Evolutionary conservation across 805 yeast genomes (phyloP).

Genomic region (Lachancea sp.): DNA sequence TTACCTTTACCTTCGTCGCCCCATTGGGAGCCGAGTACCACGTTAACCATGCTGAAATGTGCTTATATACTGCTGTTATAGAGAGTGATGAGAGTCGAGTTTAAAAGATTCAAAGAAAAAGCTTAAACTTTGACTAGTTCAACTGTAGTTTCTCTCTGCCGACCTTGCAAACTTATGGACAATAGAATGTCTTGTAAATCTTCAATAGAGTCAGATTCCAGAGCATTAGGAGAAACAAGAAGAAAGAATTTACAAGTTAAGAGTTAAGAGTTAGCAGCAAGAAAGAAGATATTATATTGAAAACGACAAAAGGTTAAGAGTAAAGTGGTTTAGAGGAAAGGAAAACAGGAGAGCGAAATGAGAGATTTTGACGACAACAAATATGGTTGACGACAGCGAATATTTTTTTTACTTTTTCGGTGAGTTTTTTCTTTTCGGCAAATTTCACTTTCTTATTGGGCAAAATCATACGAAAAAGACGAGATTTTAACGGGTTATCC

Average conservation of each 20-base stretch:
- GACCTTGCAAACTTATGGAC: background rate
- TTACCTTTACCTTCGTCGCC: slow-evolving; percentile 99
- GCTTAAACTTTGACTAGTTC: background rate
- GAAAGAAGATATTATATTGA: too few species aligned
- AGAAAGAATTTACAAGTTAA: background rate
- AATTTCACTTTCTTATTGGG: too few species aligned
- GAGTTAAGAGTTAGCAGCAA: too few species aligned
- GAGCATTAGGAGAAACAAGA: background rate
- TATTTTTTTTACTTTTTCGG: background rate
- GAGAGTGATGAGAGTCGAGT: too few species aligned
- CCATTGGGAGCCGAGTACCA: slow-evolving; percentile 98
- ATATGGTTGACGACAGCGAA: too few species aligned
- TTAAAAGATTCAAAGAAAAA: too few species aligned
- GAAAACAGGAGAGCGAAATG: background rate
- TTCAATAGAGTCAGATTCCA: background rate
- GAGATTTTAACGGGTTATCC: too few species aligned
- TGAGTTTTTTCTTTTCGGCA: background rate
- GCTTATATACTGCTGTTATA: too few species aligned
- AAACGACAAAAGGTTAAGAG: background rate
- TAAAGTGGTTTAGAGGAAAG: background rate
- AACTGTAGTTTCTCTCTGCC: too few species aligned
- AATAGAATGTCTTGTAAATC: background rate
- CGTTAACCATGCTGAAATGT: slow-evolving; percentile 40
- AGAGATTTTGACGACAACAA: background rate
- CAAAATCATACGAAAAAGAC: too few species aligned